A percentile compares a stretch with the other conserved stretches of the same genome.
These are phyloP conservation scores for Phytophthora hibernalis DNA, from an alignment of 352 stramenopile genomes.

Conservation along the genomic window DNA sequence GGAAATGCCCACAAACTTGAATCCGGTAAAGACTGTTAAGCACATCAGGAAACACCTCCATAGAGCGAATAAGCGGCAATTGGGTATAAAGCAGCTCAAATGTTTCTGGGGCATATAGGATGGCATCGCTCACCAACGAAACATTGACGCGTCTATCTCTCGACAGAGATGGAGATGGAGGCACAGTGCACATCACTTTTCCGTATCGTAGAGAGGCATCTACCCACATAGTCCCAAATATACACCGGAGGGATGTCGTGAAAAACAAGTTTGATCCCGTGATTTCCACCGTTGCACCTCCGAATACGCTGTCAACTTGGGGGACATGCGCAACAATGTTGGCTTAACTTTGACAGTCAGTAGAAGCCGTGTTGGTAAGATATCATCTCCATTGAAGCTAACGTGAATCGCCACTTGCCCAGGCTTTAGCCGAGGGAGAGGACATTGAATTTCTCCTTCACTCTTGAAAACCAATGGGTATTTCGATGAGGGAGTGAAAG, in stretches of 20 bases:
- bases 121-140: slow-evolving; percentile 28
- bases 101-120: slow-evolving; percentile 28
- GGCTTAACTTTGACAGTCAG: slow-evolving; percentile 35
- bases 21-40: slow-evolving; percentile 17
- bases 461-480: slow-evolving; percentile 29
- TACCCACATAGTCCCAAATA: slow-evolving; percentile 40
- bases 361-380: slow-evolving; percentile 18
- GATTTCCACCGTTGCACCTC: slow-evolving; percentile 44
- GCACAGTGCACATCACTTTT: slow-evolving; percentile 39
- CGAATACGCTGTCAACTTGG: slow-evolving; percentile 35
- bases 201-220: slow-evolving; percentile 26
- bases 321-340: slow-evolving; percentile 40
- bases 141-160: slow-evolving; percentile 29
- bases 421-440: slow-evolving; percentile 33
- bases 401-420: slow-evolving; percentile 29
- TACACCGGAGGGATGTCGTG: slow-evolving; percentile 33
- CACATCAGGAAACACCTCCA: slow-evolving; percentile 24
- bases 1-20: slow-evolving; percentile 24
- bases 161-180: slow-evolving; percentile 16
- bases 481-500: not conserved
- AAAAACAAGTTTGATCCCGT: slow-evolving; percentile 43
- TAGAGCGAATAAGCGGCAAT: slow-evolving; percentile 28
- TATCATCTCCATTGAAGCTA: slow-evolving; percentile 40
- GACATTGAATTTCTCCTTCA: slow-evolving; percentile 34
- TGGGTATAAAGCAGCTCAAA: slow-evolving; percentile 46